Evolutionary conservation across 768 basidiomycete species (phyloP), one percentile per base, ranked within the genome.

Genomic region (Pisolithus orientalis): DNA sequence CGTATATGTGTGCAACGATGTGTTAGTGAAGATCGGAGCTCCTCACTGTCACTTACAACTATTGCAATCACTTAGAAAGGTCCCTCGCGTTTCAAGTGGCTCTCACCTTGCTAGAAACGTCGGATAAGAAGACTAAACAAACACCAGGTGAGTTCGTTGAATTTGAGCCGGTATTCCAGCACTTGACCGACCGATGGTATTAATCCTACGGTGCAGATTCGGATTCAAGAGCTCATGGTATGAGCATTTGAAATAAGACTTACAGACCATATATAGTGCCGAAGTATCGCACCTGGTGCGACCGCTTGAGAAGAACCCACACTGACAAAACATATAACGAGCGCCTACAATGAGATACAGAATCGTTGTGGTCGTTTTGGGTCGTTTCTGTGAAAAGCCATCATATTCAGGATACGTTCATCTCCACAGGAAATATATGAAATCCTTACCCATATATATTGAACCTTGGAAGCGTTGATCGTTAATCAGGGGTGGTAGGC

Each of bases 401-500:
- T 17, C 21, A 21, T 21, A 21, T 21, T 21, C 6, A 17, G 29
- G 27, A 4, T n/a, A 28, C 16, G 13, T n/a, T 37, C 39, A 37
- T 16, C 11, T 10, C 7, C n/a, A 17, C 13, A 8, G 17, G 3
- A 37, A 10, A 6, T 5, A n/a, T 17, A 5, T 2, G 10, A 31
- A 39, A 16, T 4, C 39, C 32, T 16, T 24, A 52, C 51, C 51
- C 51, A 52, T 17, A 52, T 47, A 14, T 37, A 39, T 47, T 52
- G 45, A 28, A 52, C 14, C 51, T 51, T 13, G 5, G 47, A 14
- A 5, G 14, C 5, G 39, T 27, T 8, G 5, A 27, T 10, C 9
- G 42, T 44, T 25, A 44, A 39, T 32, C n/a, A 17, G 5, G 14
- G 8, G 44, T 28, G 34, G 21, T 25, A n/a, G 11, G 24, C 31